A percentile compares a stretch with the other conserved stretches of the same genome.
Conservation (phyloP, 257 asterid species). For the Nemophila menziesii region DNA sequence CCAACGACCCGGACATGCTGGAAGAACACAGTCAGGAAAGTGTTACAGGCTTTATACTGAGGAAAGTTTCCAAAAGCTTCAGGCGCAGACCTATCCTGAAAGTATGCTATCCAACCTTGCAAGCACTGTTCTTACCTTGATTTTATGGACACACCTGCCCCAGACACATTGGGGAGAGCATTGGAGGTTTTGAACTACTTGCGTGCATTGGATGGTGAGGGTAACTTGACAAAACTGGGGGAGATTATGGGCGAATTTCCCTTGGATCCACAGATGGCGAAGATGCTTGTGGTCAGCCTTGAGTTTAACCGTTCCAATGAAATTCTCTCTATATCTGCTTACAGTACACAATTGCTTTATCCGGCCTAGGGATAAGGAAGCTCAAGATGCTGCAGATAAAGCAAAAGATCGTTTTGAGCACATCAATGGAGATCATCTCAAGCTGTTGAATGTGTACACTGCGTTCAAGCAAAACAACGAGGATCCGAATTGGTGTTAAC, state of each 20-base stretch:
- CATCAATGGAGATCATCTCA: constrained; percentile 92
- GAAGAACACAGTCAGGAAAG: constrained; percentile 97
- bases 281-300: constrained; percentile 90
- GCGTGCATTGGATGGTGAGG: constrained; percentile 95
- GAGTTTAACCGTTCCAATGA: constrained; percentile 93
- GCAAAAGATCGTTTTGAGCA: constrained; percentile 98
- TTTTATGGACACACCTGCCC: constrained; percentile 99
- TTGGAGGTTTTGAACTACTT: constrained; percentile 87
- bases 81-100: constrained; percentile 92
- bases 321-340: constrained; percentile 82
- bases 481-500: constrained; percentile 90
- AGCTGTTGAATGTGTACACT: constrained; percentile 82
- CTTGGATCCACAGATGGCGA: constrained; percentile 90
- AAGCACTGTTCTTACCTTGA: constrained; percentile 81
- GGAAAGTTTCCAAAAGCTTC: constrained; percentile 72
- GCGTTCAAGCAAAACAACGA: constrained; percentile 93
- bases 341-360: constrained; percentile 99
- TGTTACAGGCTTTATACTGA: constrained; percentile 93
- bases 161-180: constrained; percentile 93
- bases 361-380: constrained; percentile 99
- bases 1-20: constrained; percentile 98
- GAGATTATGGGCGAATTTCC: constrained; percentile 95
- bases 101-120: constrained; percentile 85
- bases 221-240: constrained; percentile 80
- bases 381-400: constrained; percentile 98